Percentiles rank a stretch among this genome's conserved stretches.
phyloP scores from a whole-genome alignment of 2,329 filamentous ascomycete species.

The Fusarium sp. region DNA sequence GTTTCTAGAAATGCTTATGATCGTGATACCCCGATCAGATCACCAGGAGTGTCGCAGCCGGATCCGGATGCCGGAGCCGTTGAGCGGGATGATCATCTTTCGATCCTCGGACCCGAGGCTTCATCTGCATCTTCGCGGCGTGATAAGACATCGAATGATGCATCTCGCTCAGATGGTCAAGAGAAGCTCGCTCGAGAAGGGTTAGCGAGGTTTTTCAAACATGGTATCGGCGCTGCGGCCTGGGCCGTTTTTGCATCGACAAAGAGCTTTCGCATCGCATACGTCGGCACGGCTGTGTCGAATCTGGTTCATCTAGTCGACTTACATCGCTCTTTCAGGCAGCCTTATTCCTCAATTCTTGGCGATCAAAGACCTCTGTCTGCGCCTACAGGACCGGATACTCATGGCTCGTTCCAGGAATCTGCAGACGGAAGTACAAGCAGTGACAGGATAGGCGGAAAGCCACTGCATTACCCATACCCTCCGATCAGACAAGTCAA shows the following conservation, averaged over 20 bases:
- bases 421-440: constrained; percentile 23
- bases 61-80: constrained; percentile 23
- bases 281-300: constrained; percentile 40
- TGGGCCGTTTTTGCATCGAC: constrained; percentile 40
- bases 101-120: constrained; percentile 5
- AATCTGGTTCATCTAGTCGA: constrained; percentile 38
- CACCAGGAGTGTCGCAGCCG: constrained; percentile 12
- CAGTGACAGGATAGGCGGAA: constrained; percentile 15
- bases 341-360: constrained; percentile 28
- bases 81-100: background rate
- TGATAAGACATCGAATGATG: constrained; percentile 2
- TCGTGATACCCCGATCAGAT: background rate
- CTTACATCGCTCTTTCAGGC: constrained; percentile 37
- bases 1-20: constrained; percentile 6
- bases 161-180: constrained; percentile 18
- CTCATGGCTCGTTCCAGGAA: constrained; percentile 20
- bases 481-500: constrained; percentile 37
- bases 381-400: constrained; percentile 19
- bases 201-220: constrained; percentile 38
- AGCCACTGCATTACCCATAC: constrained; percentile 37
- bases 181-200: constrained; percentile 39
- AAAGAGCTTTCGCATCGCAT: constrained; percentile 41
- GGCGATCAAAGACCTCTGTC: constrained; percentile 14
- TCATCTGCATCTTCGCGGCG: background rate
- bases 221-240: constrained; percentile 37